These are phyloP conservation scores for Acidiella bohemica DNA, from an alignment of 495 filamentous ascomycete species.

Conservation along the genomic window DNA sequence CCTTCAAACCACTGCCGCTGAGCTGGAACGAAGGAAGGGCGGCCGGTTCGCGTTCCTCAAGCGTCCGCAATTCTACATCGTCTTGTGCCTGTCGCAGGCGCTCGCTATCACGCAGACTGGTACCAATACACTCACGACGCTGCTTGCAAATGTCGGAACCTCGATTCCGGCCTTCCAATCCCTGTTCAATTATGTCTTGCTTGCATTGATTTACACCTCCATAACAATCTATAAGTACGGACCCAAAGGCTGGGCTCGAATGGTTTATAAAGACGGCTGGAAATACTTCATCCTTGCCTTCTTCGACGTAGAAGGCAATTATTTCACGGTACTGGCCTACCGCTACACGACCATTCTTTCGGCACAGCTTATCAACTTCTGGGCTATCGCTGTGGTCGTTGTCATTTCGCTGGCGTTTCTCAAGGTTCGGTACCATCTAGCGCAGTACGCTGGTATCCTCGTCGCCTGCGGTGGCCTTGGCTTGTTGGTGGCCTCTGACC, in stretches of 20 bases:
- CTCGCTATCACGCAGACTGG: constrained; percentile 77
- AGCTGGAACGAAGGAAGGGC: constrained; percentile 36
- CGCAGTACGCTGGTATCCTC: constrained; percentile 74
- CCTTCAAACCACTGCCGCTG: constrained; percentile 19
- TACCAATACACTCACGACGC: constrained; percentile 73
- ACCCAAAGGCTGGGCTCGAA: constrained; percentile 47
- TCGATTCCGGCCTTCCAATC: constrained; percentile 95
- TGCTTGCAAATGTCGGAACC: constrained; percentile 54
- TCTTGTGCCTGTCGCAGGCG: constrained; percentile 67
- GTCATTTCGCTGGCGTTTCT: constrained; percentile 69
- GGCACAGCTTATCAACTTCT: constrained; percentile 95
- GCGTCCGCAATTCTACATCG: constrained; percentile 77
- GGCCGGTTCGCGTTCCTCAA: constrained; percentile 64
- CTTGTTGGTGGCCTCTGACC: constrained; percentile 76
- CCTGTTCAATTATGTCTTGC: constrained; percentile 82
- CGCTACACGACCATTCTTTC: constrained; percentile 81
- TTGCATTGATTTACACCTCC: constrained; percentile 68
- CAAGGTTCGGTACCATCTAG: constrained; percentile 70
- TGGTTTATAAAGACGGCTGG: constrained; percentile 66
- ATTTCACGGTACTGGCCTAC: constrained; percentile 92
- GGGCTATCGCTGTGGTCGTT: constrained; percentile 91
- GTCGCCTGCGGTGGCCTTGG: constrained; percentile 90
- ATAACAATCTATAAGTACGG: constrained; percentile 76
- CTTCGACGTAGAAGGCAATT: constrained; percentile 92
- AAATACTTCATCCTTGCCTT: constrained; percentile 88